Evolutionary conservation across 1,284 basidiomycete genomes (phyloP), one percentile per base, ranked within the genome.

Genomic region (Trichosporon coremiiforme): DNA sequence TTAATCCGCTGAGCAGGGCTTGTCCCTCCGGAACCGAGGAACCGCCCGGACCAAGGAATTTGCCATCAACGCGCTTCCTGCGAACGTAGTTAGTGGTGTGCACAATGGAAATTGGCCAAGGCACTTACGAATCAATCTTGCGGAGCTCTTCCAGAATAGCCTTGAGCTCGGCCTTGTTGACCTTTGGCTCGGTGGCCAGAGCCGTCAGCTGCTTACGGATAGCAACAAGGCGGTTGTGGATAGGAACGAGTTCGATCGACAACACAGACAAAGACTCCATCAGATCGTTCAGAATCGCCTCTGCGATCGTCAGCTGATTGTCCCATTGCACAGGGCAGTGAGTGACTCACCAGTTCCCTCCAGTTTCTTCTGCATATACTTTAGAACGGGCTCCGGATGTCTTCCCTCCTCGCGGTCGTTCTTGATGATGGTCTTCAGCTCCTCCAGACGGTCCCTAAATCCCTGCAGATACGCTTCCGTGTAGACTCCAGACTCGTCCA

Each of bases 401-500:
- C 91, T 93, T 1, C 90, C 90, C 69, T 89, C 90, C 68, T 92
- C 91, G 29, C 88, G 88, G 77, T 95, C 93, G 71, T 89, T 87
- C 76, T 90, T 90, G 70, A 98, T 89, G 77, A 97, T 95, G 68
- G 88, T 85, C 68, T 91, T 89, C 55, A 98, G 86, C 75, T 94
- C 91, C 17, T 86, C 85, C 68, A 97, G 84, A 70, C 95, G 89
- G 73, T 88, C 87, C 70, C 90, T 88, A 84, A 96, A 97, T 2
- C 95, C 93, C 29, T 87, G 87, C 55, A 97, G 89, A 84, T 96
- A 93, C 35, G 89, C 85, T 80, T 95, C 93, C 73, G 93, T 97
- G 84, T 96, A 98, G 47, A 94, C 89, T 6, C 91, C 91, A 0
- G 92, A 94, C 82, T 98, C 95, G 82, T 94, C 91, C 90, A 95